A percentile compares a stretch with the other conserved stretches of the same genome.
phyloP scores from a whole-genome alignment of 805 yeast genomes.

The Yarrowia phangngaensis region DNA sequence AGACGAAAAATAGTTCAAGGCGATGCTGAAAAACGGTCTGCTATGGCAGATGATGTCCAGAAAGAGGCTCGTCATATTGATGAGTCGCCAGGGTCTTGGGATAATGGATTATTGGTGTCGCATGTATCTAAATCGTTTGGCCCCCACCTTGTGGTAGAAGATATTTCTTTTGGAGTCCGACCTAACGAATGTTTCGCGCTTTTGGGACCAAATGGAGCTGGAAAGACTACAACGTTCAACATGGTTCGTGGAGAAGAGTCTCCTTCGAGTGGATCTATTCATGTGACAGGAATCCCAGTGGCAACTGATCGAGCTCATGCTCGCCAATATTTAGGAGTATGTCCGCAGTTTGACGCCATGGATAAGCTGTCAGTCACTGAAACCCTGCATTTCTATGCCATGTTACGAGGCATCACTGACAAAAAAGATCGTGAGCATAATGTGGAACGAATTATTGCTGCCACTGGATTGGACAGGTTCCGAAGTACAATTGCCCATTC shows the following conservation, averaged over 20 bases:
- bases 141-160: slow-evolving; percentile 36
- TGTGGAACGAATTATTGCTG: slow-evolving; percentile 37
- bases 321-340: slow-evolving; percentile 39
- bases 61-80: slow-evolving; percentile 35
- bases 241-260: slow-evolving; percentile 41
- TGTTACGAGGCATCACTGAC: slow-evolving; percentile 36
- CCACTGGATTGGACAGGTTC: slow-evolving; percentile 40
- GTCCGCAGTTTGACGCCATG: slow-evolving; percentile 43
- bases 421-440: slow-evolving; percentile 31
- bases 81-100: slow-evolving; percentile 27
- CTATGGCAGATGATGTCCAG: slow-evolving; percentile 32
- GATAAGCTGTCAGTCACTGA: slow-evolving; percentile 39
- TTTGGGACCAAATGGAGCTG: slow-evolving; percentile 42
- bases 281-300: slow-evolving; percentile 36
- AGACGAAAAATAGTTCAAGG: slow-evolving; percentile 24
- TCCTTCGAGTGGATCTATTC: slow-evolving; percentile 37
- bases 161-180: slow-evolving; percentile 39
- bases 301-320: slow-evolving; percentile 35
- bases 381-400: slow-evolving; percentile 38
- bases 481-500: slow-evolving; percentile 36
- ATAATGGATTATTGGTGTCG: slow-evolving; percentile 35
- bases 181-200: slow-evolving; percentile 40
- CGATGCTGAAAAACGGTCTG: slow-evolving; percentile 28
- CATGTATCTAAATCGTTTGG: slow-evolving; percentile 37
- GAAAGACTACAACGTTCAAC: slow-evolving; percentile 41